Percentiles rank a stretch among this genome's conserved stretches.
Conservation (phyloP, 805 yeast genomes). For the Dipodascopsis tothii region DNA sequence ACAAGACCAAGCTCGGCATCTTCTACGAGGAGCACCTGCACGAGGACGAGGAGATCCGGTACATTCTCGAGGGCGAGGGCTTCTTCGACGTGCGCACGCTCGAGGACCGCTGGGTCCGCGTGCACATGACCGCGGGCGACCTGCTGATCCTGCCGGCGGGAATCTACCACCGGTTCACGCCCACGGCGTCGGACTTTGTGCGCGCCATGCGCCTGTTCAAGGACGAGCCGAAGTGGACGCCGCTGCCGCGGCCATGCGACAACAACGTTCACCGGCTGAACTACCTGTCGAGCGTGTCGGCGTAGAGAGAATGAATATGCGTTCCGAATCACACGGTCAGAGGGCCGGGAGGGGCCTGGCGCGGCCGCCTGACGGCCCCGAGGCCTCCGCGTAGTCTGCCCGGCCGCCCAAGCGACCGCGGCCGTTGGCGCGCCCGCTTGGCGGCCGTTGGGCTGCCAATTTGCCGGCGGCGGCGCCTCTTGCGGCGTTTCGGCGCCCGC, state of each 20-base stretch:
- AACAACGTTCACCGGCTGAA: constrained; percentile 39
- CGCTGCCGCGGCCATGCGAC: constrained; percentile 60
- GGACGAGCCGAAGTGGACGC: constrained; percentile 95
- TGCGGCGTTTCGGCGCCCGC: no score
- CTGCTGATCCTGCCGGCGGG: constrained; percentile 71
- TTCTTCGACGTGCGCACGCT: constrained; percentile 77
- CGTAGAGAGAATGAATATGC: no score
- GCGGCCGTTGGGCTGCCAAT: no score
- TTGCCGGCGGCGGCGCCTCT: no score
- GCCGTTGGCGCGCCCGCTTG: no score
- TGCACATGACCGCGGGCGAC: constrained; percentile 57
- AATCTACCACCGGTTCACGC: constrained; percentile 85
- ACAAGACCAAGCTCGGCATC: constrained; percentile 55
- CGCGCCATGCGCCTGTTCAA: constrained; percentile 77
- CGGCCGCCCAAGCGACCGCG: no score
- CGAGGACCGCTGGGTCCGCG: constrained; percentile 68
- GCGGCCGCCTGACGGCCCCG: no score
- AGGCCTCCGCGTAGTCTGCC: no score
- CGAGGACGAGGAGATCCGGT: constrained; percentile 95
- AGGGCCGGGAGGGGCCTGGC: no score
- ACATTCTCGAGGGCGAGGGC: constrained; percentile 82
- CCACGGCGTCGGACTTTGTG: constrained; percentile 55
- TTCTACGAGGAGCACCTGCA: constrained; percentile 54
- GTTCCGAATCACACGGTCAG: no score
- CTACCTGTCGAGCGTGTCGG: constrained; percentile 31